Percentiles rank a stretch among this genome's conserved stretches.
These are phyloP conservation scores for Madurella mycetomatis DNA, from an alignment of 2,329 filamentous ascomycete genomes.

Conservation along the genomic window DNA sequence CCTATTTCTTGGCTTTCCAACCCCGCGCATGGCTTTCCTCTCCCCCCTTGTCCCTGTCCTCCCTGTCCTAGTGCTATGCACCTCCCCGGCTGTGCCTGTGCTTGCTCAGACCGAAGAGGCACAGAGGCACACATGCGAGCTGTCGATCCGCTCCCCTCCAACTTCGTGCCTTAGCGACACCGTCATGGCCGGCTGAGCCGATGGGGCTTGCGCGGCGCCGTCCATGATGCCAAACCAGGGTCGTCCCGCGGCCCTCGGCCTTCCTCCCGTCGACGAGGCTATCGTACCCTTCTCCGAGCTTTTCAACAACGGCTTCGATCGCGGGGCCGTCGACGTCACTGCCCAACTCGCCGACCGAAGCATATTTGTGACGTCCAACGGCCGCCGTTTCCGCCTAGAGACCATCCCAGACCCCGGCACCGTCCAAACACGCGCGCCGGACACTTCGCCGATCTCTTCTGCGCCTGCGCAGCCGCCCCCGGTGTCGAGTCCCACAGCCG, in stretches of 20 bases:
- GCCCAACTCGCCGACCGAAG: slow-evolving; percentile 26
- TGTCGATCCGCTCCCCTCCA: slow-evolving; percentile 15
- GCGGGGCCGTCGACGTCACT: slow-evolving; percentile 25
- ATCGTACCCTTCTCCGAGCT: slow-evolving; percentile 27
- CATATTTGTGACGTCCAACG: slow-evolving; percentile 27
- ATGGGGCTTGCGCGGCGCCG: slow-evolving; percentile 24
- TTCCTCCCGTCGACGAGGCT: slow-evolving; percentile 27
- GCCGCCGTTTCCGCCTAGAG: slow-evolving; percentile 28
- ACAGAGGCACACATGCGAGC: slow-evolving; percentile 18
- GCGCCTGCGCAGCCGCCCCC: background rate
- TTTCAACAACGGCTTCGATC: slow-evolving; percentile 26
- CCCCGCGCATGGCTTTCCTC: slow-evolving; percentile 8
- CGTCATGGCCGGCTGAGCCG: slow-evolving; percentile 25
- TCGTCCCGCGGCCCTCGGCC: slow-evolving; percentile 22
- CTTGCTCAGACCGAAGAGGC: slow-evolving; percentile 12
- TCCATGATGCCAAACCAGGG: slow-evolving; percentile 26
- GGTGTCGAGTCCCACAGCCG: background rate
- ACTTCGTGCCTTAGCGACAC: slow-evolving; percentile 13
- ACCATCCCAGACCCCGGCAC: slow-evolving; percentile 19
- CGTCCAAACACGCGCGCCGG: slow-evolving; percentile 3
- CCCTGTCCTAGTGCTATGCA: slow-evolving; percentile 14
- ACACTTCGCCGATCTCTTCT: background rate
- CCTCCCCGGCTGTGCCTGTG: slow-evolving; percentile 1
- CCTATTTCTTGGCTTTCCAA: slow-evolving; percentile 15
- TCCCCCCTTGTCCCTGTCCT: slow-evolving; percentile 9